Conservation (phyloP, 106 monocot species). For the Narthecium ossifragum region DNA sequence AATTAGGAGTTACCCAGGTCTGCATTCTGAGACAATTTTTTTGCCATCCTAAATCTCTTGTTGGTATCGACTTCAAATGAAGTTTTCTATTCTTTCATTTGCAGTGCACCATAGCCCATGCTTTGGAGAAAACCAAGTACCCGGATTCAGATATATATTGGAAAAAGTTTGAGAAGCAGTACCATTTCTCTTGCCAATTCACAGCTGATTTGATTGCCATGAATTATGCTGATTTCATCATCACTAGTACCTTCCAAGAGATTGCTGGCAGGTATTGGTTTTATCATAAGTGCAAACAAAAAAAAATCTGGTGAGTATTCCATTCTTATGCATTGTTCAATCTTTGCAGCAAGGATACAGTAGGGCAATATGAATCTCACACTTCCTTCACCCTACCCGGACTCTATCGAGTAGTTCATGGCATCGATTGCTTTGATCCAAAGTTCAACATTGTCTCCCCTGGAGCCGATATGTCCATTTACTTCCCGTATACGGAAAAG, state of each 20-base stretch:
- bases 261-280: conserved; percentile 60
- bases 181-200: conserved; percentile 85
- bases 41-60: neutral
- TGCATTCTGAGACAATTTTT: neutral
- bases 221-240: conserved; percentile 83
- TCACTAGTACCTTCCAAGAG: conserved; percentile 81
- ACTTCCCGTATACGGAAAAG: conserved; percentile 58
- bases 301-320: neutral
- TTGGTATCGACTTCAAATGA: neutral
- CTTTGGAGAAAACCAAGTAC: conserved; percentile 82
- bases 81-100: neutral
- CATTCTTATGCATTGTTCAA: conserved; percentile 9
- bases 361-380: conserved; percentile 77
- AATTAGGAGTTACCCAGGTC: conserved; percentile 73
- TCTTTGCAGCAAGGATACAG: conserved; percentile 64
- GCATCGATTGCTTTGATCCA: conserved; percentile 74
- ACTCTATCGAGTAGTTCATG: conserved; percentile 74
- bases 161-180: conserved; percentile 72
- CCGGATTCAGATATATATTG: conserved; percentile 74
- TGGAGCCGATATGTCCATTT: conserved; percentile 75
- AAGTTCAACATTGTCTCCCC: conserved; percentile 85
- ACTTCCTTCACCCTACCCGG: conserved; percentile 73
- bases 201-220: conserved; percentile 80
- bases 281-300: neutral
- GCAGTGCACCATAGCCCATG: conserved; percentile 80